Conservation (phyloP, 768 basidiomycete genomes). For the Galerina sulciceps region DNA sequence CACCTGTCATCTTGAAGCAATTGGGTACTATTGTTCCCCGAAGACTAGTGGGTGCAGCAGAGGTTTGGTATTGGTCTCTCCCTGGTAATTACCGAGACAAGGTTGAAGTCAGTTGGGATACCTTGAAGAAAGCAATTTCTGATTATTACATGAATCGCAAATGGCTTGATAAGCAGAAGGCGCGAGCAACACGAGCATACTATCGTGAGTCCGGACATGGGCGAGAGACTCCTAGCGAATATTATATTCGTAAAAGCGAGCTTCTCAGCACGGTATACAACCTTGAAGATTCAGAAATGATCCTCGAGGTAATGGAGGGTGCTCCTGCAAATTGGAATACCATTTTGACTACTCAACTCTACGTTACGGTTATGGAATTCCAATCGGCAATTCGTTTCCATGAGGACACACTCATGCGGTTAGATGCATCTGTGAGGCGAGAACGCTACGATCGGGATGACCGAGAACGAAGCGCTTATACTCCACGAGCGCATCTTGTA, state of each 20-base stretch:
- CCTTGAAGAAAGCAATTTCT: slow-evolving; percentile 25
- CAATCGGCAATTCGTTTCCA: slow-evolving; percentile 27
- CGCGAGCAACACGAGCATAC: slow-evolving; percentile 23
- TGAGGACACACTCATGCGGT: slow-evolving; percentile 20
- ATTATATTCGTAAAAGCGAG: slow-evolving; percentile 35
- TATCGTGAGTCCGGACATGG: slow-evolving; percentile 31
- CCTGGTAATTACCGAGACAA: neutral
- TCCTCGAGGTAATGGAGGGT: too few species aligned
- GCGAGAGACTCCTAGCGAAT: slow-evolving; percentile 36
- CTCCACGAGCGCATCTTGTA: neutral
- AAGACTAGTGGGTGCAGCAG: slow-evolving; percentile 28
- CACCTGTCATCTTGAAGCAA: slow-evolving; percentile 23
- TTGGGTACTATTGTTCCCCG: slow-evolving; percentile 35
- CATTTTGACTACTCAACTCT: slow-evolving; percentile 28
- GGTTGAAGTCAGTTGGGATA: slow-evolving; percentile 32
- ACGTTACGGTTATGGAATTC: slow-evolving; percentile 20
- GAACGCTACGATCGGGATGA: neutral
- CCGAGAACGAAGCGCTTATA: neutral
- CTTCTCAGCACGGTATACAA: slow-evolving; percentile 14
- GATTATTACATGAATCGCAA: slow-evolving; percentile 32
- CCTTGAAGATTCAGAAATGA: too few species aligned
- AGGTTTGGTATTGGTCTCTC: too few species aligned
- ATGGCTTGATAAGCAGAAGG: slow-evolving; percentile 33
- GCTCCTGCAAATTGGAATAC: slow-evolving; percentile 30
- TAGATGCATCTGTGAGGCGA: neutral